Conservation (phyloP, 2,329 filamentous ascomycete genomes). For the Calonectria honghensis region DNA sequence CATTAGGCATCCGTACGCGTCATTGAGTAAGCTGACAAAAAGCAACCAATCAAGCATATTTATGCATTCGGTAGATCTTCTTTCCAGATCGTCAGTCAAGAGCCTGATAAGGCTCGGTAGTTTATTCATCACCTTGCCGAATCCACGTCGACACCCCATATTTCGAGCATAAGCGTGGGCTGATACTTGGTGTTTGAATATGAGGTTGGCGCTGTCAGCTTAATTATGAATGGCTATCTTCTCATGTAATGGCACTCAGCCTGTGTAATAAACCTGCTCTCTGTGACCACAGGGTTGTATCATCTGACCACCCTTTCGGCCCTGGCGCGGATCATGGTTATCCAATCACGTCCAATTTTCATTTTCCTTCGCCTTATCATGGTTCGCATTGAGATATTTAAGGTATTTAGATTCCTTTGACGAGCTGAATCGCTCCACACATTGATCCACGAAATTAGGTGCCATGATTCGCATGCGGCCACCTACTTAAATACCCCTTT, state of each 20-base stretch:
- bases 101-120: background rate
- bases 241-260: background rate
- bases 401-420: background rate
- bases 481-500: background rate
- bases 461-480: background rate
- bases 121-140: background rate
- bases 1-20: background rate
- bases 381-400: constrained; percentile 7
- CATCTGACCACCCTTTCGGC: background rate
- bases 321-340: background rate
- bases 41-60: background rate
- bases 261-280: background rate
- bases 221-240: background rate
- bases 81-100: background rate
- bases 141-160: background rate
- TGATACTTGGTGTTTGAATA: background rate
- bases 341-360: no score
- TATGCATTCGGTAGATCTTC: background rate
- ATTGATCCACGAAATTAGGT: background rate
- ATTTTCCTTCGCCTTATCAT: background rate
- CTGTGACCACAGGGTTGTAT: background rate
- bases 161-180: background rate
- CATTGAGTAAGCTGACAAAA: background rate
- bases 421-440: background rate
- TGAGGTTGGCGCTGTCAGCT: background rate